Evolutionary conservation across 2,329 filamentous ascomycete genomes (phyloP).

Genomic region (Penicillium sp.): DNA sequence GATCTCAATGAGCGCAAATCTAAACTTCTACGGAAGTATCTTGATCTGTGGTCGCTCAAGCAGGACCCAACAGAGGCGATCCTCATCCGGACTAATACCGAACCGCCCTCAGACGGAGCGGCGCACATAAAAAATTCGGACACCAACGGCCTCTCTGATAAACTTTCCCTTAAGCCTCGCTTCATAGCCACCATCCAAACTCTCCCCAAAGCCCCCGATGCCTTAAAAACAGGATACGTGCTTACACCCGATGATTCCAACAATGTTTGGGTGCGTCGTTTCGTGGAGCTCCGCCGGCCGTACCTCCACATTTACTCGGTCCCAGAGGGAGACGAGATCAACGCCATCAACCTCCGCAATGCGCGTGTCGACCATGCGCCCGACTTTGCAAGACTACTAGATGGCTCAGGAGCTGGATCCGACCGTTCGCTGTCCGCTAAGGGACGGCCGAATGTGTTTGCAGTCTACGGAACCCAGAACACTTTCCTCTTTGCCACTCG

Average conservation of each 20-base stretch:
- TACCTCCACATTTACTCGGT: slow-evolving; percentile 89
- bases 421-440: slow-evolving; percentile 40
- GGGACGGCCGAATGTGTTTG: slow-evolving; percentile 73
- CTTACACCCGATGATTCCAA: slow-evolving; percentile 74
- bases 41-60: slow-evolving; percentile 44
- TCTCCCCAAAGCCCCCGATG: slow-evolving; percentile 73
- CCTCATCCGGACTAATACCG: slow-evolving; percentile 45
- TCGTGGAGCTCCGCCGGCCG: slow-evolving; percentile 85
- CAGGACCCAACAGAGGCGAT: slow-evolving; percentile 43
- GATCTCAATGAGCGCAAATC: slow-evolving; percentile 39
- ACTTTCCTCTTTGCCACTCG: slow-evolving; percentile 91
- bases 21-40: slow-evolving; percentile 42
- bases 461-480: slow-evolving; percentile 89
- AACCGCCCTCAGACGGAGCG: slow-evolving; percentile 42
- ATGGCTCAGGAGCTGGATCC: slow-evolving; percentile 43
- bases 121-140: slow-evolving; percentile 26
- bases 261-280: slow-evolving; percentile 84
- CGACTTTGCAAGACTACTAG: slow-evolving; percentile 75
- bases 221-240: slow-evolving; percentile 84
- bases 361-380: slow-evolving; percentile 90
- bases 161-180: slow-evolving; percentile 53
- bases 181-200: slow-evolving; percentile 74
- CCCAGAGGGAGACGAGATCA: slow-evolving; percentile 84
- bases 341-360: slow-evolving; percentile 82
- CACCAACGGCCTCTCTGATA: slow-evolving; percentile 28